Conservation (phyloP, 768 basidiomycete species). For the Neoboletus magnificus region DNA sequence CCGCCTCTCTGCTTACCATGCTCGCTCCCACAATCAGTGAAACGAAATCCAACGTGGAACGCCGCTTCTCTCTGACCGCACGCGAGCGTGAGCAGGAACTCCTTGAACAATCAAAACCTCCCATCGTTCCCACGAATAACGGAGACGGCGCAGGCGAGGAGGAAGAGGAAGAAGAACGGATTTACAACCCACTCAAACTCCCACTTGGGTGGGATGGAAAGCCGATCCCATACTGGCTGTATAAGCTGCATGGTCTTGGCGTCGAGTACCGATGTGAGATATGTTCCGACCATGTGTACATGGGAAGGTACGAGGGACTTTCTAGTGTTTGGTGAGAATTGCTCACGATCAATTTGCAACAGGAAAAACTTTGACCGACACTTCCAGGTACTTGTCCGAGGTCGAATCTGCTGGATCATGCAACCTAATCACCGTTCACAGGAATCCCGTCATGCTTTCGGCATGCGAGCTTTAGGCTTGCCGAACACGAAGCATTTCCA, state of each 20-base stretch:
- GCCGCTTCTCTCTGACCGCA: constrained; percentile 95
- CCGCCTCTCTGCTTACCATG: constrained; percentile 59
- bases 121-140: constrained; percentile 45
- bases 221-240: constrained; percentile 98
- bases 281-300: constrained; percentile 94
- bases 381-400: constrained; percentile 62
- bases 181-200: constrained; percentile 96
- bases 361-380: constrained; percentile 97
- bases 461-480: constrained; percentile 94
- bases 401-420: constrained; percentile 9
- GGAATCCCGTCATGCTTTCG: constrained; percentile 96
- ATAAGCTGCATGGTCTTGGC: constrained; percentile 97
- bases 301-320: constrained; percentile 68
- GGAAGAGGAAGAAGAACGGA: constrained; percentile 92
- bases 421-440: constrained; percentile 33
- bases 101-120: constrained; percentile 61
- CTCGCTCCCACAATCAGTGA: constrained; percentile 73
- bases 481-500: constrained; percentile 99
- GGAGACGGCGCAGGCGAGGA: constrained; percentile 58
- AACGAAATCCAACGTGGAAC: constrained; percentile 94
- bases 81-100: constrained; percentile 94
- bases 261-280: constrained; percentile 98
- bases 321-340: neutral
- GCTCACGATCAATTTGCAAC: constrained; percentile 18
- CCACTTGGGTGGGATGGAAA: constrained; percentile 99